These are phyloP conservation scores for Dothistroma pini DNA, from an alignment of 2,329 filamentous ascomycete species.

Conservation along the genomic window DNA sequence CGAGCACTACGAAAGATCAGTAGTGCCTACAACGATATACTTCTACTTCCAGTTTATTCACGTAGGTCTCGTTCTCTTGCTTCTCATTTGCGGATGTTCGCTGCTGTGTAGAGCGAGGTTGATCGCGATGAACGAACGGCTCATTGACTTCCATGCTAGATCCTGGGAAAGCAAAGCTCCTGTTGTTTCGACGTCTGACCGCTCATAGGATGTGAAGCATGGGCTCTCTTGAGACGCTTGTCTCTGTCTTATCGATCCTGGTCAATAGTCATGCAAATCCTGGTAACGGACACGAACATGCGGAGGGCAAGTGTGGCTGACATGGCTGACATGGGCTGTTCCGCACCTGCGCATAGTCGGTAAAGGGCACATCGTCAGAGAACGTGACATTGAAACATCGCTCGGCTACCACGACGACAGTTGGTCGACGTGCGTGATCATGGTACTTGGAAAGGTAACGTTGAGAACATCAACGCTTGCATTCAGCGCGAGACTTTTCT, in stretches of 20 bases:
- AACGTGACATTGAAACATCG: neutral
- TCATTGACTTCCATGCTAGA: no score
- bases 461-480: constrained; percentile 6
- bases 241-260: neutral
- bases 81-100: no score
- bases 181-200: neutral
- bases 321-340: neutral
- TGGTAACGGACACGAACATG: neutral
- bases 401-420: neutral
- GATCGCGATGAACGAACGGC: no score
- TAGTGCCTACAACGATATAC: neutral
- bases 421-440: neutral
- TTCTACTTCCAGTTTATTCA: neutral
- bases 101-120: no score
- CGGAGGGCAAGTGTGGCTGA: neutral
- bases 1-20: neutral
- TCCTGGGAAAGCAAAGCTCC: neutral
- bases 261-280: neutral
- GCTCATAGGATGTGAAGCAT: neutral
- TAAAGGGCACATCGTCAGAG: neutral
- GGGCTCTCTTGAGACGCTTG: neutral
- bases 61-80: neutral
- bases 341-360: neutral
- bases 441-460: neutral
- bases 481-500: neutral